Percentiles rank a stretch among this genome's conserved stretches.
Evolutionary conservation across 176 grass and related monocot genomes (phyloP).

Genomic region (Elymus sibiricus): DNA sequence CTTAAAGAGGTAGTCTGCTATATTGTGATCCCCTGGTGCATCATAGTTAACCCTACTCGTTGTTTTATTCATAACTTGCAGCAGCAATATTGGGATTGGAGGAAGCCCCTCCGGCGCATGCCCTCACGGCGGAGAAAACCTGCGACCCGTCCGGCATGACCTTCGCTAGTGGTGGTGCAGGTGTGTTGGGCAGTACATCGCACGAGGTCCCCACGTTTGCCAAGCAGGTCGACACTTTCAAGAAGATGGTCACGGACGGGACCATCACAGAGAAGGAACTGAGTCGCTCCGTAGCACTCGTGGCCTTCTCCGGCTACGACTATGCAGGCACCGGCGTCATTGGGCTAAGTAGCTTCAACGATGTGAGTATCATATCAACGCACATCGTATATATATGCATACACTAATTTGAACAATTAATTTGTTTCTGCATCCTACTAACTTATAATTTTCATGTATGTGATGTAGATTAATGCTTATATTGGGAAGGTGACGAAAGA

Average conservation of each 20-base stretch:
- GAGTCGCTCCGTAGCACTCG: background rate
- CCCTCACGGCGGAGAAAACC: too few relatives aligned
- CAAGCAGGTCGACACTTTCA: background rate
- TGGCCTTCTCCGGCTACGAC: conserved; percentile 30
- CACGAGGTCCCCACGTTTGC: background rate
- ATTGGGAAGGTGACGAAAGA: background rate
- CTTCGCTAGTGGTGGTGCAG: conserved; percentile 42
- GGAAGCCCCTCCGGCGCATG: background rate
- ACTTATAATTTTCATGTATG: background rate
- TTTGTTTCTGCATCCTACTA: background rate
- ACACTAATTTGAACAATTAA: background rate
- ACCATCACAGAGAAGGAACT: background rate
- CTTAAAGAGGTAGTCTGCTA: too few relatives aligned
- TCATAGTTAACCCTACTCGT: background rate
- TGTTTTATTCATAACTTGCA: background rate
- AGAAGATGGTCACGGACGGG: background rate
- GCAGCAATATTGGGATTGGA: conserved; percentile 6
- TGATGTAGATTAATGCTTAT: background rate
- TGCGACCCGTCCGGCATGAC: conserved; percentile 42
- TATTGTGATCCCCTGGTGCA: background rate
- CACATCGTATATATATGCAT: background rate
- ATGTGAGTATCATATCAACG: background rate
- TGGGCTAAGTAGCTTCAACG: background rate
- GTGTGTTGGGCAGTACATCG: background rate
- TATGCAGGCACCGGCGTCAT: background rate